These are phyloP conservation scores for Solanum aculeatissimum DNA, from an alignment of 305 asterid genomes.

Conservation along the genomic window DNA sequence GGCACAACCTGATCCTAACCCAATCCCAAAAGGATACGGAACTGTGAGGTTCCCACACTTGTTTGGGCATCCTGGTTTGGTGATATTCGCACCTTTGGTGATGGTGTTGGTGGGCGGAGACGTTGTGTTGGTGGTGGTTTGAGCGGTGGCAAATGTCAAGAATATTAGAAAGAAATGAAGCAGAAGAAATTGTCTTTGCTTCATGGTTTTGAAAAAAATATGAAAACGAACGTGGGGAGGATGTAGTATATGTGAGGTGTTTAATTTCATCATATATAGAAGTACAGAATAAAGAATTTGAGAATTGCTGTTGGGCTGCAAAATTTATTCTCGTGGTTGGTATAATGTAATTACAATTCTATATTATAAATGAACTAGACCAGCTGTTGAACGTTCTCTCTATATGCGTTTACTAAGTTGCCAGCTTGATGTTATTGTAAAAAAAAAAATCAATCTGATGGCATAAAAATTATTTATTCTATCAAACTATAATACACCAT, in stretches of 20 bases:
- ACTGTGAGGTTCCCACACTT: constrained; percentile 40
- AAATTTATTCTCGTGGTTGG: neutral
- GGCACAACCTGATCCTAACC: constrained; percentile 37
- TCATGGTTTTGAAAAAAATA: neutral
- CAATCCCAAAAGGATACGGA: constrained; percentile 61
- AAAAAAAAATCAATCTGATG: neutral
- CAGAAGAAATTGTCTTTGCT: neutral
- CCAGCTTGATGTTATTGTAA: neutral
- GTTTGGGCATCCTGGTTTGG: constrained; percentile 35
- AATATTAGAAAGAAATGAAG: neutral
- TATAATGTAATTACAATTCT: neutral
- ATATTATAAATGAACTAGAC: neutral
- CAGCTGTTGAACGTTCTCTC: neutral
- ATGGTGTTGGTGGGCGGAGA: neutral
- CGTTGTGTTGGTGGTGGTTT: neutral
- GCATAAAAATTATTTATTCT: neutral
- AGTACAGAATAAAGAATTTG: neutral
- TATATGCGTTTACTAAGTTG: neutral
- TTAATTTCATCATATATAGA: neutral
- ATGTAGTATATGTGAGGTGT: neutral
- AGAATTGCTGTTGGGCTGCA: neutral
- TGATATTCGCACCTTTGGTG: constrained; percentile 14
- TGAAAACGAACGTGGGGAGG: neutral
- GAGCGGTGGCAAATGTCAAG: neutral
- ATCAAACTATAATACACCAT: no score